Evolutionary conservation across 73 alveolate genomes (phyloP), one percentile per base, ranked within the genome.

Genomic region (Symbiodinium pilosum): DNA sequence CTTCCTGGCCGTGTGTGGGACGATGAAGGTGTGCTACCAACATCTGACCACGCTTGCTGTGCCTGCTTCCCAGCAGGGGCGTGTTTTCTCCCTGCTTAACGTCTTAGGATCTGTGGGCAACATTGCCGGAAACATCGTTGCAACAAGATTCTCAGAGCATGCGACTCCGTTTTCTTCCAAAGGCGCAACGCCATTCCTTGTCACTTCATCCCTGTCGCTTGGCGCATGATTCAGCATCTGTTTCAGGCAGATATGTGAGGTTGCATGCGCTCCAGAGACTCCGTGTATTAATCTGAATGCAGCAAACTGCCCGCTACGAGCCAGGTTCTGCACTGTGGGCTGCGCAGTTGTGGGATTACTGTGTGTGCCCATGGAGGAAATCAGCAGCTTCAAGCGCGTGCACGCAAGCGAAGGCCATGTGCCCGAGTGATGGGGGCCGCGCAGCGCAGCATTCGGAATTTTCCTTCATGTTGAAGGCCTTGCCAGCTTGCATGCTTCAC

Each of bases 21-120:
- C 96, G 20, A 91, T 91, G 96, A 91, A 91, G 96, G 96, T 91
- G 77, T 91, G 96, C 87, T 91, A 91, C 87, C 96, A 91, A 54
- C 96, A 91, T 77, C 41, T 91, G 88, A 85, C 87, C 88, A 91
- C 96, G 24, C 83, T 91, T 39, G 96, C 96, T 11, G 96, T 69
- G 51, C 96, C 96, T 1, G 75, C 75, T 3, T 83, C 64, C 30
- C 96, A 91, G 30, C 96, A 91, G 88, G 96, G 96, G 52, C 96
- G 96, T 34, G 51, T 91, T 20, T 91, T 91, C 87, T 91, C 96
- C 40, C 34, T 91, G 73, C 96, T 91, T 40, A 91, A 91, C 32
- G 96, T 91, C 30, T 32, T 73, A 14, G 85, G 85, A 18, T 73
- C 85, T 34, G 85, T n/a, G 24, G 96, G 96, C 34, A 91, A 11